Conservation (phyloP, 2,329 filamentous ascomycete species). For the Mariannaea elegans region DNA sequence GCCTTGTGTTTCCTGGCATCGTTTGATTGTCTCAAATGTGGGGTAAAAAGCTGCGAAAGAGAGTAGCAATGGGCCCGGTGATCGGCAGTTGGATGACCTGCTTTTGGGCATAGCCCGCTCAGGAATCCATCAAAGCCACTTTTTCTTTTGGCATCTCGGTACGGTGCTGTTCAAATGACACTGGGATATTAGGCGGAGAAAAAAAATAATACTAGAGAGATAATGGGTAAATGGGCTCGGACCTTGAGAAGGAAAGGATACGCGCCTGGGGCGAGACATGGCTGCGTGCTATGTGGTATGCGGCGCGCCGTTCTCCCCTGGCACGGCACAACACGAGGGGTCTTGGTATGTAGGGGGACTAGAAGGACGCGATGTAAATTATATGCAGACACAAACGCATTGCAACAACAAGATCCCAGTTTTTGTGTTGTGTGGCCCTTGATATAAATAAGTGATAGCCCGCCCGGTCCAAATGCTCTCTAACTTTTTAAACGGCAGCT, state of each 20-base stretch:
- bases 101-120: not conserved
- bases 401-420: conserved; percentile 3
- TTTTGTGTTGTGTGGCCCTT: not conserved
- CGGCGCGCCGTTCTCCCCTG: not conserved
- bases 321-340: not conserved
- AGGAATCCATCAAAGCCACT: conserved; percentile 11
- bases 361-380: conserved; percentile 7
- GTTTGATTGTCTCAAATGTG: not conserved
- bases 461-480: not conserved
- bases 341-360: not conserved
- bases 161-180: not conserved
- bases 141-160: not conserved
- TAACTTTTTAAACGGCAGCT: not conserved
- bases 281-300: not conserved
- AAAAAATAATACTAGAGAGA: not conserved
- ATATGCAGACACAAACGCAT: conserved; percentile 9
- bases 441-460: conserved; percentile 19
- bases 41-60: not conserved
- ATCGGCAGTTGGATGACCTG: conserved; percentile 12
- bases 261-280: not conserved
- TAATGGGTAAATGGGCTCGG: not conserved
- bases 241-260: not conserved
- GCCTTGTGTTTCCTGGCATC: not conserved
- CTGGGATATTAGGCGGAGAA: not conserved
- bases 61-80: not conserved